Evolutionary conservation across 2,329 filamentous ascomycete genomes (phyloP), one percentile per base, ranked within the genome.

Genomic region (Penicillium sp.): DNA sequence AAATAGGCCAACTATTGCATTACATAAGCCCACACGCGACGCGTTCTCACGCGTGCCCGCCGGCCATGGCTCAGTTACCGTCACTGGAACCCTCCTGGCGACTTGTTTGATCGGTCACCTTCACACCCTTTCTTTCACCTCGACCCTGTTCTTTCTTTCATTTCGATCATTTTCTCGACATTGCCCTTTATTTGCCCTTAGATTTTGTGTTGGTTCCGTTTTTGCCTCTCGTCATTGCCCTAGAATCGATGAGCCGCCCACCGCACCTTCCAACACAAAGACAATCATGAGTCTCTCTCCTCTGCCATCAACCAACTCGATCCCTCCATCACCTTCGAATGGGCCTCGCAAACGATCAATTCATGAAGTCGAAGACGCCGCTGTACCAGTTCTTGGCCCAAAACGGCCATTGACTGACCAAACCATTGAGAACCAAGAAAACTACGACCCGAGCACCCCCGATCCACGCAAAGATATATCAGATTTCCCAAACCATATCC

Each of bases 311-410:
- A 18, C 37, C 4, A 54, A 50, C 8, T 37, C 61, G 4, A 53
- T 61, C n/a, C 46, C 55, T 1, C 33, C 50, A 7, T 56, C 61
- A 3, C 56, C 65, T 15, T 56, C 45, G 24, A 43, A 23, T 15
- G 47, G 52, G 7, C 51, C 67, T 4, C 57, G 63, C 30, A 70
- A 72, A 49, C 60, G 65, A 10, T 62, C 66, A 1, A 63, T 69
- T 13, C 57, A 69, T 17, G 67, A 71, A 27, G 42, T 66, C 2
- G 60, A 63, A 10, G 61, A 65, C 27, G 43, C 44, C 4, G 10
- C 43, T 2, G 20, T 51, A 8, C 47, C 51, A 6, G 39, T 58
- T 2, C 43, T 55, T 18, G 54, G 53, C 7, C 46, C 47, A 10
- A 59, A 60, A 27, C 45, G 52, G 17, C 15, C 54, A 6, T 46